phyloP scores from a whole-genome alignment of 2,329 filamentous ascomycete species.

The Calycina herbarum region DNA sequence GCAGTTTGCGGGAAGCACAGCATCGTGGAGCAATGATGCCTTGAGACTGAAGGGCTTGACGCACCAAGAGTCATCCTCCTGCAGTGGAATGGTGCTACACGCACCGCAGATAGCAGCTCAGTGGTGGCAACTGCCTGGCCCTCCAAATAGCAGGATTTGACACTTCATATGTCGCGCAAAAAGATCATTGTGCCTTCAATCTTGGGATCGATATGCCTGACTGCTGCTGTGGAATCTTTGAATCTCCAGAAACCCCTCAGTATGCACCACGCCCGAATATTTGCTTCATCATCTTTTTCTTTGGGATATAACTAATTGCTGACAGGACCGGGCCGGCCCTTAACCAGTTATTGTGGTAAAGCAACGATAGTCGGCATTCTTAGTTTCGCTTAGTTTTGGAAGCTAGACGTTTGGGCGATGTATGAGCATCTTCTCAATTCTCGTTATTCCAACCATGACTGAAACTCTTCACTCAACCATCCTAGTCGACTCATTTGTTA shows the following conservation, averaged over 20 bases:
- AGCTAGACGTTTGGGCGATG: not conserved
- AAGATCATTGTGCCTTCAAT: constrained; percentile 68
- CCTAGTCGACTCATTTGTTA: not conserved
- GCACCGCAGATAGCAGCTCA: not conserved
- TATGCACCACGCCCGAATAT: constrained; percentile 61
- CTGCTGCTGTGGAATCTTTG: constrained; percentile 63
- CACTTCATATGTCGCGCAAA: constrained; percentile 64
- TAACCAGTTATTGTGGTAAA: not conserved
- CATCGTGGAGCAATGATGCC: not conserved
- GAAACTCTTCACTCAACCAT: not conserved
- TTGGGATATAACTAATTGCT: constrained; percentile 3
- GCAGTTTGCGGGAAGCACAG: not conserved
- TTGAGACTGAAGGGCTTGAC: not conserved
- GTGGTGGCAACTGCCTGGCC: constrained; percentile 40
- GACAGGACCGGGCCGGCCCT: not conserved
- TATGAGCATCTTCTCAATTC: not conserved
- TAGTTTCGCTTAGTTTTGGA: not conserved
- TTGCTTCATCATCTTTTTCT: constrained; percentile 37
- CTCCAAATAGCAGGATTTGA: constrained; percentile 58
- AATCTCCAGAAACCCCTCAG: constrained; percentile 67
- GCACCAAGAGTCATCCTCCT: not conserved
- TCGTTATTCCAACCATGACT: not conserved
- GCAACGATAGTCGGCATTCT: not conserved
- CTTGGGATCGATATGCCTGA: constrained; percentile 45
- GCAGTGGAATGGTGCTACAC: not conserved